Conservation (phyloP, 257 asterid species). For the Anisodus tanguticus region DNA sequence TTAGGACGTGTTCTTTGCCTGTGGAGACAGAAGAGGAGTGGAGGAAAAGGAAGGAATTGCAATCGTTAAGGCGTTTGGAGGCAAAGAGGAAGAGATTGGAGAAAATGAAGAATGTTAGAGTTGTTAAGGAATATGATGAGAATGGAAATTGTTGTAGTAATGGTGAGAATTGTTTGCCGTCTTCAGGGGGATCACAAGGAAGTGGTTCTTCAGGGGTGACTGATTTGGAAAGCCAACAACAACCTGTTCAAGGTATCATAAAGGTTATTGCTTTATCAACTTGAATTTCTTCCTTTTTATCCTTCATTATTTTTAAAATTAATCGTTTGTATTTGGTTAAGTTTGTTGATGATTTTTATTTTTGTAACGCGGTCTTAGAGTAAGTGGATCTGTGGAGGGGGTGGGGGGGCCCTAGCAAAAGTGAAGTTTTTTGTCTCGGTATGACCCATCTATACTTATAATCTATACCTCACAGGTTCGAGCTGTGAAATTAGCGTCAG, state of each 20-base stretch:
- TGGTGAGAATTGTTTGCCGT: background rate
- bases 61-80: slow-evolving; percentile 65
- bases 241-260: slow-evolving; percentile 51
- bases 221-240: slow-evolving; percentile 45
- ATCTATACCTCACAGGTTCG: too few species aligned
- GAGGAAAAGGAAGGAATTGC: slow-evolving; percentile 67
- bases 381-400: too few species aligned
- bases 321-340: too few species aligned
- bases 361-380: too few species aligned
- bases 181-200: slow-evolving; percentile 50
- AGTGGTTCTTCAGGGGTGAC: slow-evolving; percentile 58
- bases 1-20: slow-evolving; percentile 70
- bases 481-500: too few species aligned
- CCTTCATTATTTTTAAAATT: background rate
- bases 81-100: slow-evolving; percentile 59
- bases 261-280: background rate
- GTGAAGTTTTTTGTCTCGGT: too few species aligned
- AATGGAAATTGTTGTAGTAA: slow-evolving; percentile 18
- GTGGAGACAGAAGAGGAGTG: slow-evolving; percentile 54
- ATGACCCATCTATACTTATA: too few species aligned
- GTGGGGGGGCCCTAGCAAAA: too few species aligned
- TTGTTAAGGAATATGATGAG: slow-evolving; percentile 31
- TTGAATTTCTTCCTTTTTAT: background rate
- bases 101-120: slow-evolving; percentile 57
- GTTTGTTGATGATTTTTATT: too few species aligned